These are phyloP conservation scores for Halophytophthora batemanensis DNA, from an alignment of 352 stramenopile species.

Conservation along the genomic window DNA sequence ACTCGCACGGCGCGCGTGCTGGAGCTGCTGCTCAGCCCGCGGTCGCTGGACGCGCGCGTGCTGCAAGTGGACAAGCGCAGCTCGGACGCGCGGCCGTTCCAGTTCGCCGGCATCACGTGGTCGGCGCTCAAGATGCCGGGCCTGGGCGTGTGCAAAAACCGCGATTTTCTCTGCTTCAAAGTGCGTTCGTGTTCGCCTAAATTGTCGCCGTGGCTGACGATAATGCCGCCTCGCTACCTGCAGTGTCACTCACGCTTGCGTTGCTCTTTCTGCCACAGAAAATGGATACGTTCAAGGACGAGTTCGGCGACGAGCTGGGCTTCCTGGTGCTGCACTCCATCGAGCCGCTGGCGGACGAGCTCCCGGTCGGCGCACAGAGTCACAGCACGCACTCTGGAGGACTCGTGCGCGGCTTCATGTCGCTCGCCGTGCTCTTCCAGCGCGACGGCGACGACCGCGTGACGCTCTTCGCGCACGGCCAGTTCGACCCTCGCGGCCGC, in stretches of 20 bases:
- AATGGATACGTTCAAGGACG: constrained; percentile 57
- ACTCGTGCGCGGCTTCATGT: constrained; percentile 62
- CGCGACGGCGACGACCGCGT: constrained; percentile 53
- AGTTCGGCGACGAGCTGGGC: constrained; percentile 60
- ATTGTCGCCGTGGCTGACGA: not conserved
- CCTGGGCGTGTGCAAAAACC: constrained; percentile 53
- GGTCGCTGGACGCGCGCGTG: constrained; percentile 54
- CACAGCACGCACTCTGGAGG: constrained; percentile 14
- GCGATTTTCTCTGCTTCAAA: constrained; percentile 79
- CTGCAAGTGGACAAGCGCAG: constrained; percentile 66
- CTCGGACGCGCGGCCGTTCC: constrained; percentile 54
- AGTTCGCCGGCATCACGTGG: constrained; percentile 76
- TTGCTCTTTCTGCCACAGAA: constrained; percentile 28
- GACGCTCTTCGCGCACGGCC: constrained; percentile 60
- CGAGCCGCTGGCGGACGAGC: constrained; percentile 36
- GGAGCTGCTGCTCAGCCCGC: constrained; percentile 53
- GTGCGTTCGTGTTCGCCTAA: constrained; percentile 7
- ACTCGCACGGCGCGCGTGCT: constrained; percentile 63
- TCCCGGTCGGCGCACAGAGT: constrained; percentile 9
- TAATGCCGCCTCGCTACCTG: not conserved
- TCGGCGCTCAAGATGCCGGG: constrained; percentile 52
- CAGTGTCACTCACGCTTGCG: no score
- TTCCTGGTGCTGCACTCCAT: constrained; percentile 73
- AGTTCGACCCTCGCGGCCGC: constrained; percentile 60
- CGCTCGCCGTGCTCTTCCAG: constrained; percentile 63